A percentile compares a stretch with the other conserved stretches of the same genome.
These are phyloP conservation scores for Myriosclerotinia scirpicola DNA, from an alignment of 2,329 filamentous ascomycete species.

Conservation along the genomic window DNA sequence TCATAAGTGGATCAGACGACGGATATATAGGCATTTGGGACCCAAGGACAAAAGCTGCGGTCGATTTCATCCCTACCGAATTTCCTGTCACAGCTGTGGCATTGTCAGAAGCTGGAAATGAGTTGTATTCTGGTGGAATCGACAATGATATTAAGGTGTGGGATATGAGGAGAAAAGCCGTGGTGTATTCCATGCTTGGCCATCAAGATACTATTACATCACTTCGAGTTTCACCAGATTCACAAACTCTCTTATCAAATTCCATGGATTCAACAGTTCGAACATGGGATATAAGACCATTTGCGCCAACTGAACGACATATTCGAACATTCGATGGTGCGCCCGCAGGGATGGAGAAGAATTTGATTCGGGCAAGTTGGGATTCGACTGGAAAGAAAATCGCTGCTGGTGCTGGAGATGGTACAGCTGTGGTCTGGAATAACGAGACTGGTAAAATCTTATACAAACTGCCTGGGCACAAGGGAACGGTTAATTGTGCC, in stretches of 20 bases:
- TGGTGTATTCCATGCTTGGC: slow-evolving; percentile 83
- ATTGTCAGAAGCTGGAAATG: slow-evolving; percentile 90
- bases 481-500: slow-evolving; percentile 91
- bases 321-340: slow-evolving; percentile 93
- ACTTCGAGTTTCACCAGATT: slow-evolving; percentile 86
- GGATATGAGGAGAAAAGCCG: slow-evolving; percentile 89
- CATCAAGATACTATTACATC: slow-evolving; percentile 93
- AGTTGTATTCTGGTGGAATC: slow-evolving; percentile 91
- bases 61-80: slow-evolving; percentile 85
- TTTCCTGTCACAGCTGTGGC: slow-evolving; percentile 91
- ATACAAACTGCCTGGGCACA: slow-evolving; percentile 94
- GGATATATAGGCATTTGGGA: slow-evolving; percentile 96
- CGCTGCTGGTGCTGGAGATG: slow-evolving; percentile 84
- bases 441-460: slow-evolving; percentile 82
- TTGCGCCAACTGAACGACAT: slow-evolving; percentile 82
- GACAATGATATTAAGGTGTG: slow-evolving; percentile 98
- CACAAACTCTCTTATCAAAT: slow-evolving; percentile 85
- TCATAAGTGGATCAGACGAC: slow-evolving; percentile 92
- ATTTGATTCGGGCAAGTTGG: slow-evolving; percentile 88
- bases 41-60: slow-evolving; percentile 82
- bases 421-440: slow-evolving; percentile 90
- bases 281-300: slow-evolving; percentile 95
- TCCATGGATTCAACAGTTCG: slow-evolving; percentile 91
- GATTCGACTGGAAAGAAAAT: slow-evolving; percentile 82
- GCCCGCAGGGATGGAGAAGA: slow-evolving; percentile 83